These are phyloP conservation scores for Nematodospora anomalae DNA, from an alignment of 1,139 yeast genomes.

Conservation along the genomic window DNA sequence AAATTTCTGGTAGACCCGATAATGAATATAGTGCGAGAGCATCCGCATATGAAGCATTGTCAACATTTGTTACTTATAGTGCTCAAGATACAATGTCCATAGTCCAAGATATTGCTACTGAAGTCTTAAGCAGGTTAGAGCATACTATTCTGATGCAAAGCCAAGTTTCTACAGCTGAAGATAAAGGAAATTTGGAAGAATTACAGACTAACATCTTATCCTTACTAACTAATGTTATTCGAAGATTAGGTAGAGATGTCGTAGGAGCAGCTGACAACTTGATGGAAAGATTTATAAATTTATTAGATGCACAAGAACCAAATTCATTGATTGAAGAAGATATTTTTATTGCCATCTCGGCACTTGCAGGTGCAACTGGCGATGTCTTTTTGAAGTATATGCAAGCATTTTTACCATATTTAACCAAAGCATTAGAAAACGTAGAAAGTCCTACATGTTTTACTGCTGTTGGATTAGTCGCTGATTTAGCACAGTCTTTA, in stretches of 20 bases:
- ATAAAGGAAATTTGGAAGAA: slow-evolving; percentile 78
- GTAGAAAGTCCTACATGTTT: slow-evolving; percentile 80
- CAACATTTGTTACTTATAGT: slow-evolving; percentile 75
- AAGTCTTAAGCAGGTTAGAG: slow-evolving; percentile 70
- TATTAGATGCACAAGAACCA: slow-evolving; percentile 58
- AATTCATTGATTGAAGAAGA: slow-evolving; percentile 92
- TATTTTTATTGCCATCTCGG: slow-evolving; percentile 85
- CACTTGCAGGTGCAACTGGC: slow-evolving; percentile 80
- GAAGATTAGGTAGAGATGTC: slow-evolving; percentile 75
- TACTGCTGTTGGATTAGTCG: slow-evolving; percentile 92
- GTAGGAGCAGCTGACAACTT: slow-evolving; percentile 72
- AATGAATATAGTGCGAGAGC: slow-evolving; percentile 91
- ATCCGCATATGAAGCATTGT: slow-evolving; percentile 91
- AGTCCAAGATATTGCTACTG: slow-evolving; percentile 72
- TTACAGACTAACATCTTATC: slow-evolving; percentile 83
- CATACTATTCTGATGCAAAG: slow-evolving; percentile 56
- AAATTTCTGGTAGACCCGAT: slow-evolving; percentile 67
- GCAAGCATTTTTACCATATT: slow-evolving; percentile 78
- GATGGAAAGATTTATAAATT: slow-evolving; percentile 78
- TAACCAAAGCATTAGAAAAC: slow-evolving; percentile 75
- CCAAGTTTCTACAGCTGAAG: slow-evolving; percentile 63
- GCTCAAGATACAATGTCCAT: slow-evolving; percentile 69
- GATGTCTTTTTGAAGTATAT: slow-evolving; percentile 71
- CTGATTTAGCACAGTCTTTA: slow-evolving; percentile 93
- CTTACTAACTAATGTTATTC: slow-evolving; percentile 81